Percentiles rank a stretch among this genome's conserved stretches.
phyloP scores from a whole-genome alignment of 441 rosid genomes.

The Populus trichocarpa region DNA sequence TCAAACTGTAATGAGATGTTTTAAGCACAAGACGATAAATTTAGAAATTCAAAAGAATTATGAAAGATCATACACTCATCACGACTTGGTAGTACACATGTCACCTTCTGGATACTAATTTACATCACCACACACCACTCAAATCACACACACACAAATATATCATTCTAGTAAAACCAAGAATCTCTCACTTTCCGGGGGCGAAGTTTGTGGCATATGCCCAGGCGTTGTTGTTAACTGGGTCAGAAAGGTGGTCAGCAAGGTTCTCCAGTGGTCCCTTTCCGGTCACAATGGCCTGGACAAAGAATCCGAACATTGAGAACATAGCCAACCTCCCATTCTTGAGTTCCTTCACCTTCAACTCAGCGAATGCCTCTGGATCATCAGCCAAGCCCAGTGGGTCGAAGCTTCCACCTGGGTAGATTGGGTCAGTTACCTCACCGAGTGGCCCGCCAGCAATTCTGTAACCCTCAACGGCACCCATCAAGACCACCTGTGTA shows the following conservation, averaged over 20 bases:
- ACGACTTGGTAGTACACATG: too few relatives aligned
- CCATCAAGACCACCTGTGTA: slow-evolving; percentile 59
- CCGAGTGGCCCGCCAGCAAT: slow-evolving; percentile 68
- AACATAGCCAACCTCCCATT: slow-evolving; percentile 76
- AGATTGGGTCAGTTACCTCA: slow-evolving; percentile 58
- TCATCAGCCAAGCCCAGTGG: slow-evolving; percentile 72
- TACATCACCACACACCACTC: too few relatives aligned
- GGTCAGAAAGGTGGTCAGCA: slow-evolving; percentile 43
- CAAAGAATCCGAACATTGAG: slow-evolving; percentile 76
- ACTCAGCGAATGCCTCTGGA: slow-evolving; percentile 66
- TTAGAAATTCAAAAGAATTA: too few relatives aligned
- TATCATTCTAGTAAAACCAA: too few relatives aligned
- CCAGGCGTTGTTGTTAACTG: slow-evolving; percentile 86
- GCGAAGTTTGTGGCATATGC: slow-evolving; percentile 79
- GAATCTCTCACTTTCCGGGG: slow-evolving; percentile 51
- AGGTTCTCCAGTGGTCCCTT: slow-evolving; percentile 63
- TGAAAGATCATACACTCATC: too few relatives aligned
- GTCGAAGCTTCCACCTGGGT: slow-evolving; percentile 78
- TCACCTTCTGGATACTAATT: too few relatives aligned
- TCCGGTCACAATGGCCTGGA: slow-evolving; percentile 77
- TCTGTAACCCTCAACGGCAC: slow-evolving; percentile 72
- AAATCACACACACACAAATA: too few relatives aligned
- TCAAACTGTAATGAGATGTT: too few relatives aligned
- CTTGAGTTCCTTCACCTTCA: slow-evolving; percentile 76
- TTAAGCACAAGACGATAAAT: too few relatives aligned